Evolutionary conservation across 768 basidiomycete genomes (phyloP), one percentile per base, ranked within the genome.

Genomic region (Xerocomus potaroensis): DNA sequence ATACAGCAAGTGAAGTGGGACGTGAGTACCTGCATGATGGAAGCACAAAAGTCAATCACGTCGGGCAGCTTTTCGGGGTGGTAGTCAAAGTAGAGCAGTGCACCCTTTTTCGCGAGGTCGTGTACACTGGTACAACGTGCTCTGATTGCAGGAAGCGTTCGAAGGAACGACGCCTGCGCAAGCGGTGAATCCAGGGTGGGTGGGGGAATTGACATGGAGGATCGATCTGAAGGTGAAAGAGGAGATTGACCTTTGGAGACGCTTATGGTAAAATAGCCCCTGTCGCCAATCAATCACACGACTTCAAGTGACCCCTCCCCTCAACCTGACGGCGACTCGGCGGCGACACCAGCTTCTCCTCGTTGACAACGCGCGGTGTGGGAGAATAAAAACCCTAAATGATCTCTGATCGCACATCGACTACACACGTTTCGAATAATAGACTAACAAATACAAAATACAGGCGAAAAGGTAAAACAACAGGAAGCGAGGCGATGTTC

Each of bases 111-210:
- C 11, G 90, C 93, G 16, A 95, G 81, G 23, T 81, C 76, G 64
- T 87, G 81, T 27, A 98, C 91, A 33, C 76, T 76, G 10, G 68
- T 62, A 65, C 92, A 98, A 34, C 91, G 78, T 57, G 93, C 85
- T 37, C 95, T 80, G 57, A 97, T 91, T n/a, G 92, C 80, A 14
- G 90, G 87, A 3, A 96, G 75, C 0, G 89, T 91, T 26, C 86
- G 83, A 35, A 96, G 79, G 60, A 93, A 94, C 5, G 68, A 70
- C 21, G 83, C 80, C 31, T 51, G 58, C 32, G 36, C 52, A 41
- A 37, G 54, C 36, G 56, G 47, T 27, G 53, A 47, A 36, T 58
- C 42, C 22, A 26, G 30, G 33, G 31, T 47, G 33, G 29, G 44
- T 31, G n/a, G n/a, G n/a, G n/a, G n/a, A n/a, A n/a, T n/a, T n/a